These are phyloP conservation scores for Clarkia xantiana DNA, from an alignment of 345 rosid genomes.

Conservation along the genomic window DNA sequence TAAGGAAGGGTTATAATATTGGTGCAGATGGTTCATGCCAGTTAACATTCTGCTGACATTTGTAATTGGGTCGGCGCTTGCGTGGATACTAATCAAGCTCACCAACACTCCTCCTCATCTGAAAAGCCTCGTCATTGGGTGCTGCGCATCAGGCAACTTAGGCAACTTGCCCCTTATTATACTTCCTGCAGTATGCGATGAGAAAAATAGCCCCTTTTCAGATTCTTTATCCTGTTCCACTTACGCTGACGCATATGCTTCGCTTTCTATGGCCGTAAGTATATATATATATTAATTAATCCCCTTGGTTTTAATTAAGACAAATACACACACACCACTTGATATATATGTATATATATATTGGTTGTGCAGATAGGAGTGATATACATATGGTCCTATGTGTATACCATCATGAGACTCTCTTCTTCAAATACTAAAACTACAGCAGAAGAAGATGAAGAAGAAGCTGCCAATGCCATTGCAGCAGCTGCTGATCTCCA, in stretches of 20 bases:
- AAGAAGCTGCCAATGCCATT: slow-evolving; percentile 5
- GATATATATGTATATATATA: background rate
- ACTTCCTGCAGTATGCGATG: slow-evolving; percentile 20
- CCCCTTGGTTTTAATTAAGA: background rate
- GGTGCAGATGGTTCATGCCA: slow-evolving; percentile 56
- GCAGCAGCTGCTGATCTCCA: slow-evolving; percentile 1
- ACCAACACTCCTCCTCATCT: slow-evolving; percentile 32
- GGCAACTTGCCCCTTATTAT: slow-evolving; percentile 22
- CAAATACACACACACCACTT: background rate
- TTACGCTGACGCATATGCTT: slow-evolving; percentile 18
- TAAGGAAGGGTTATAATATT: too few species aligned
- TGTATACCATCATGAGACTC: slow-evolving; percentile 16
- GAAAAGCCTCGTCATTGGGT: slow-evolving; percentile 21
- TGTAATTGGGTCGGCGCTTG: slow-evolving; percentile 34
- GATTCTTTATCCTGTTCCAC: slow-evolving; percentile 10
- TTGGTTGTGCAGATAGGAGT: slow-evolving; percentile 16
- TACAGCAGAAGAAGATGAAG: background rate
- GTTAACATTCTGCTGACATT: slow-evolving; percentile 37
- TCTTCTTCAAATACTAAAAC: slow-evolving; percentile 3
- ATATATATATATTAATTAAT: background rate
- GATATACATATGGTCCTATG: slow-evolving; percentile 29
- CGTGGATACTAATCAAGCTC: slow-evolving; percentile 37
- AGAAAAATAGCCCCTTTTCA: slow-evolving; percentile 20
- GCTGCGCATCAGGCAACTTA: slow-evolving; percentile 22
- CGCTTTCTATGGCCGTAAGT: slow-evolving; percentile 30